Percentiles rank a stretch among this genome's conserved stretches.
These are phyloP conservation scores for Coemansia umbellata DNA, from an alignment of 192 early-diverging fungal species.

Conservation along the genomic window DNA sequence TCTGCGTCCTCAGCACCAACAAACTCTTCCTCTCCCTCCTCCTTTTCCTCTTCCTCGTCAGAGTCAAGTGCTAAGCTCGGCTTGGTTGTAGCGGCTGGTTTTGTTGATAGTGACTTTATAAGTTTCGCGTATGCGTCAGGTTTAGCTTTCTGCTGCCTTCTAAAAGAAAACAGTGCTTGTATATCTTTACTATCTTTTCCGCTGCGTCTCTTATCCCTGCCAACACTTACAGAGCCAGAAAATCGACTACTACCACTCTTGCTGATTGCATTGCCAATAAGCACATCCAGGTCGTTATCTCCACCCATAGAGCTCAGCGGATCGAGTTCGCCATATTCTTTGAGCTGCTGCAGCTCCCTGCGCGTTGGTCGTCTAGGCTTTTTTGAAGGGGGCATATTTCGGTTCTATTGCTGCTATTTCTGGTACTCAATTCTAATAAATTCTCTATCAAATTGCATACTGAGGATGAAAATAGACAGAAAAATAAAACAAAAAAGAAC, in stretches of 20 bases:
- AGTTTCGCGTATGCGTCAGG: slow-evolving; percentile 38
- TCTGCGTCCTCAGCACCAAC: neutral
- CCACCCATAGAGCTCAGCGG: slow-evolving; percentile 26
- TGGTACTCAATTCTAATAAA: neutral
- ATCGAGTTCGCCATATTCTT: slow-evolving; percentile 70
- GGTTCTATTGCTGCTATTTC: no score
- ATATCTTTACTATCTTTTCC: neutral
- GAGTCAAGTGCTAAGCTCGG: neutral
- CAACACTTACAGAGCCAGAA: slow-evolving; percentile 1
- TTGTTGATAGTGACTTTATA: slow-evolving; percentile 22
- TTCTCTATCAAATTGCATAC: no score
- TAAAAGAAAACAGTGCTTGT: neutral
- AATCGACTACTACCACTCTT: slow-evolving; percentile 28
- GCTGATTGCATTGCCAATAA: slow-evolving; percentile 46
- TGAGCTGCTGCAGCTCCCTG: slow-evolving; percentile 54
- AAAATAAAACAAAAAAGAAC: no score
- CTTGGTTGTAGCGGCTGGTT: neutral
- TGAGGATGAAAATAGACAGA: neutral
- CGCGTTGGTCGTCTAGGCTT: slow-evolving; percentile 43
- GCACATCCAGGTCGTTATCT: slow-evolving; percentile 37
- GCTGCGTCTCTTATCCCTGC: neutral
- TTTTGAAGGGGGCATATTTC: slow-evolving; percentile 38
- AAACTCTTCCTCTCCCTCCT: neutral
- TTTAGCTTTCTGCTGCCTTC: slow-evolving; percentile 6
- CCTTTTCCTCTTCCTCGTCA: slow-evolving; percentile 10